phyloP scores from a whole-genome alignment of 331 rosid species.

The Rosa hybrid region DNA sequence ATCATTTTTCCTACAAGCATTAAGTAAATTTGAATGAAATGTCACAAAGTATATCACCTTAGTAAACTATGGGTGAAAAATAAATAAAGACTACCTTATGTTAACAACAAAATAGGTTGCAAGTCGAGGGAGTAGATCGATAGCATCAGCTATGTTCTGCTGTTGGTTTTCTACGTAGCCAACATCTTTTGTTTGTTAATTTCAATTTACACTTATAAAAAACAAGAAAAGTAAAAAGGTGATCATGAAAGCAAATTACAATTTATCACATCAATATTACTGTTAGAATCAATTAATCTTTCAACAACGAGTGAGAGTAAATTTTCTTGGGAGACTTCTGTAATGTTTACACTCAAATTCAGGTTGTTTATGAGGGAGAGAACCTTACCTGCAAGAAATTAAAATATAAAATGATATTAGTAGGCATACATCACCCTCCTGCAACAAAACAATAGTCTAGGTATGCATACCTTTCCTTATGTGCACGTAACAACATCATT shows the following conservation, averaged over 20 bases:
- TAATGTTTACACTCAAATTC: constrained; percentile 68
- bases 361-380: constrained; percentile 81
- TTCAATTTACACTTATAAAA: constrained; percentile 18
- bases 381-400: constrained; percentile 73
- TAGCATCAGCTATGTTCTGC: constrained; percentile 95
- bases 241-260: constrained; percentile 11
- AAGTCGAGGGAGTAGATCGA: constrained; percentile 93
- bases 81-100: constrained; percentile 59
- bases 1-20: constrained; percentile 74
- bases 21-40: constrained; percentile 34
- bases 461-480: neutral
- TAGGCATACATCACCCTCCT: neutral
- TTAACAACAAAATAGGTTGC: constrained; percentile 82
- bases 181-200: constrained; percentile 60
- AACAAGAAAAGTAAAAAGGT: neutral
- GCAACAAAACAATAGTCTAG: neutral
- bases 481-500: neutral
- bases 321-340: constrained; percentile 94
- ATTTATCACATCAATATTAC: constrained; percentile 65
- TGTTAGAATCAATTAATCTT: constrained; percentile 81
- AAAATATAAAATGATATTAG: constrained; percentile 16
- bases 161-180: constrained; percentile 84
- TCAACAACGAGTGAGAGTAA: constrained; percentile 87
- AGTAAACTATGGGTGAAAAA: constrained; percentile 15
- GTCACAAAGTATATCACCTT: constrained; percentile 21